Conservation (phyloP, 139 green algal species). For the Desmodesmus armatus region DNA sequence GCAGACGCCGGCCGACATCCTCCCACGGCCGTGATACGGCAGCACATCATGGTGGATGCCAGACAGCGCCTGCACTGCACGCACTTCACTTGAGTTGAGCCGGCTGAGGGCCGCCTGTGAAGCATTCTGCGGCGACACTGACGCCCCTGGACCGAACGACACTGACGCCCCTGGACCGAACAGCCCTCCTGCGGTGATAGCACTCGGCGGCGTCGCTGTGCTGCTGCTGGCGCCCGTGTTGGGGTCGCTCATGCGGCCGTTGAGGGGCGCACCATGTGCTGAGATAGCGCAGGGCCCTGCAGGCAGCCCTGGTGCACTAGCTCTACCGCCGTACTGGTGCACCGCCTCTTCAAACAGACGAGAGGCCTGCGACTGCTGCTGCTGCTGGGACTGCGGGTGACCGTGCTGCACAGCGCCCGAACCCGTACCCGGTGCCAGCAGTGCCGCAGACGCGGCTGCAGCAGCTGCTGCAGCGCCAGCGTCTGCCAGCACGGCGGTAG, state of each 20-base stretch:
- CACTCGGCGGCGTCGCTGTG: neutral
- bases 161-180: too few species aligned
- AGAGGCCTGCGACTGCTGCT: slow-evolving; percentile 36
- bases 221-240: too few species aligned
- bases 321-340: neutral
- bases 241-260: too few species aligned
- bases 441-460: neutral
- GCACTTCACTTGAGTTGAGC: slow-evolving; percentile 31
- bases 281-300: too few species aligned
- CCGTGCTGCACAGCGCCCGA: too few species aligned
- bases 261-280: too few species aligned
- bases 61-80: slow-evolving; percentile 30
- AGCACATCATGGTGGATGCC: slow-evolving; percentile 28
- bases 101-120: slow-evolving; percentile 1
- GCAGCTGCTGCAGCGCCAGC: neutral
- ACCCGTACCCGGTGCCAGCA: neutral
- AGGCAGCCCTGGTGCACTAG: slow-evolving; percentile 10
- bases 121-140: too few species aligned
- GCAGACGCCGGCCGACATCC: too few species aligned
- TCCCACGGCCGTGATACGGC: too few species aligned
- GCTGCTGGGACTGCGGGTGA: neutral
- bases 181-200: too few species aligned
- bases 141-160: too few species aligned
- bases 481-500: neutral
- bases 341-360: slow-evolving; percentile 29